phyloP scores from a whole-genome alignment of 2,329 filamentous ascomycete species.

The Tolypocladium tundrense region DNA sequence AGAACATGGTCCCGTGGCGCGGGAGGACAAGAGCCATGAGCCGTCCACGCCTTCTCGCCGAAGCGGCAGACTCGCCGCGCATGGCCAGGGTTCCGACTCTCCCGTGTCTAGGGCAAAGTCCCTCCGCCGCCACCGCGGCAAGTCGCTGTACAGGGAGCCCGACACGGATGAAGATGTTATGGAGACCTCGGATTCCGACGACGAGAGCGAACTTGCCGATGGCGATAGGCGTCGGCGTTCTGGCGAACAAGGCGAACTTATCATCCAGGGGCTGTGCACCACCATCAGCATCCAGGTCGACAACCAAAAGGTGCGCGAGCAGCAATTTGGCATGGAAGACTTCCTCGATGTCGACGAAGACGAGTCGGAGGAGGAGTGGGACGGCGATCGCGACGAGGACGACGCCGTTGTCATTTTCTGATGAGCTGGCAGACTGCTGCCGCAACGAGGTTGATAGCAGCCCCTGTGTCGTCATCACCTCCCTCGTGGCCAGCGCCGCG shows the following conservation, averaged over 20 bases:
- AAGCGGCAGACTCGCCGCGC: slow-evolving; percentile 24
- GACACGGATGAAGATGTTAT: slow-evolving; percentile 35
- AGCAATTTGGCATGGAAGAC: slow-evolving; percentile 60
- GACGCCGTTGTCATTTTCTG: slow-evolving; percentile 19
- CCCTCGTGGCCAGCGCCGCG: not conserved
- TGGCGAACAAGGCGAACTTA: slow-evolving; percentile 8
- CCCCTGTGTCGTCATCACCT: not conserved
- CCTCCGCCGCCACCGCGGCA: slow-evolving; percentile 7
- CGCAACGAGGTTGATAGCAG: not conserved
- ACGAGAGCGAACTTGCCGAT: slow-evolving; percentile 4
- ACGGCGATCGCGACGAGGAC: slow-evolving; percentile 43
- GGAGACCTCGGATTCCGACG: slow-evolving; percentile 10
- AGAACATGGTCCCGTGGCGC: not conserved
- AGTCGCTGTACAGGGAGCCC: slow-evolving; percentile 31
- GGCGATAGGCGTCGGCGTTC: not conserved
- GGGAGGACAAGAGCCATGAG: slow-evolving; percentile 9
- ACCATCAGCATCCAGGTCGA: slow-evolving; percentile 64
- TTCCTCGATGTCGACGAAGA: slow-evolving; percentile 53
- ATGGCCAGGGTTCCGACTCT: slow-evolving; percentile 14
- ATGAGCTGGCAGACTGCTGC: not conserved
- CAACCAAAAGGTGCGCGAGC: slow-evolving; percentile 62
- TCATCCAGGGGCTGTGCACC: slow-evolving; percentile 59
- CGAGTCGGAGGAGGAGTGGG: slow-evolving; percentile 46
- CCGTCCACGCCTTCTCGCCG: slow-evolving; percentile 20
- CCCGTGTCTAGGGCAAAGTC: slow-evolving; percentile 8